Percentiles rank a stretch among this genome's conserved stretches.
phyloP scores from a whole-genome alignment of 2,329 filamentous ascomycete species.

The Hymenoscyphus linearis region DNA sequence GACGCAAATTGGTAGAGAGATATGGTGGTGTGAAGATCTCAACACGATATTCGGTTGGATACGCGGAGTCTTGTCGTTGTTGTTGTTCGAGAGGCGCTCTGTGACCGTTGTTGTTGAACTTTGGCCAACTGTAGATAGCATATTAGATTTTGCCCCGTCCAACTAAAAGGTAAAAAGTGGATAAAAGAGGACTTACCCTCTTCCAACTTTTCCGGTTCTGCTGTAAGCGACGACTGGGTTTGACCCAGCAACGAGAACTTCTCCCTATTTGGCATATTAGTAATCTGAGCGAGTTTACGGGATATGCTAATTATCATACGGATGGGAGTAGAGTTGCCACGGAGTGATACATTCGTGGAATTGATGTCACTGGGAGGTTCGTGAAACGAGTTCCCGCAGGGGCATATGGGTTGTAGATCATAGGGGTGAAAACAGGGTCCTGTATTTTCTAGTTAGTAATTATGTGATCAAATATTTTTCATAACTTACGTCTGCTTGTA shows the following conservation, averaged over 20 bases:
- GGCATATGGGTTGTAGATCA: neutral
- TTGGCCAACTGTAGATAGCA: neutral
- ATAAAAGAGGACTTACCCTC: no score
- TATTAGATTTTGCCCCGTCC: no score
- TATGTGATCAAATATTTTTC: no score
- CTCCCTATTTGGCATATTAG: neutral
- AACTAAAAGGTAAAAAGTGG: no score
- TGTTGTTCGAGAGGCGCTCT: neutral
- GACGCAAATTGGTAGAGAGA: neutral
- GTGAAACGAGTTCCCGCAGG: neutral
- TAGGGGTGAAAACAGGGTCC: neutral
- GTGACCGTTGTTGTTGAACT: neutral
- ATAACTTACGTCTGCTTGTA: neutral
- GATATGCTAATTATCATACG: neutral
- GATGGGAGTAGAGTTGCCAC: neutral
- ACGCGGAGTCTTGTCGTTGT: neutral
- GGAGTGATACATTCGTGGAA: constrained; percentile 1
- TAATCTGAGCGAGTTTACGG: neutral
- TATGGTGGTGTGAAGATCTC: constrained; percentile 1
- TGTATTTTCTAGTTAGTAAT: no score
- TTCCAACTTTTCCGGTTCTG: neutral
- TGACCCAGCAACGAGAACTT: neutral
- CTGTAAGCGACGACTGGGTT: neutral
- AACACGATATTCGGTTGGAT: neutral
- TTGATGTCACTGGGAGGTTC: neutral